Evolutionary conservation across 495 filamentous ascomycete genomes (phyloP).

Genomic region (Lentithecium fluviatile): DNA sequence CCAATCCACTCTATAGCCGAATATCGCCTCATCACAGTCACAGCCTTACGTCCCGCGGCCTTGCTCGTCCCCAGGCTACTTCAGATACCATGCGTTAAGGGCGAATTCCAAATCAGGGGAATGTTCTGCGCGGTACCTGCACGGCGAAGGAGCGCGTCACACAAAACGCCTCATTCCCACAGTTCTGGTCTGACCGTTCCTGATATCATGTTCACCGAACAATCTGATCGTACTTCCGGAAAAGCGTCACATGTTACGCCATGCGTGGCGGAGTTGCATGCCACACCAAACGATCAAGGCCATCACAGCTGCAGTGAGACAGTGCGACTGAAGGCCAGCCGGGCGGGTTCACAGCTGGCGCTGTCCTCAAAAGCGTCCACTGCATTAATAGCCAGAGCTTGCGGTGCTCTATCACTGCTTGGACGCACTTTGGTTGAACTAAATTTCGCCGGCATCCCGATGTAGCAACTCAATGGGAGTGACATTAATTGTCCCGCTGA

Average conservation of each 20-base stretch:
- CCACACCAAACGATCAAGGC: neutral
- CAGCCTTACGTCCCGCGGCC: too few relatives aligned
- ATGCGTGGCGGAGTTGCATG: constrained; percentile 1
- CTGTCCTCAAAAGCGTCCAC: too few relatives aligned
- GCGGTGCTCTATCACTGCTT: too few relatives aligned
- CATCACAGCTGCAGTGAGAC: neutral
- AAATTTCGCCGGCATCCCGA: neutral
- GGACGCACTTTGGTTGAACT: neutral
- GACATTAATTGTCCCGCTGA: constrained; percentile 1
- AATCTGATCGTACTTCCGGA: neutral
- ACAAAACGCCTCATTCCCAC: constrained; percentile 22
- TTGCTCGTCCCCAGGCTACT: too few relatives aligned
- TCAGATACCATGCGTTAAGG: too few relatives aligned
- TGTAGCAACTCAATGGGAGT: constrained; percentile 1
- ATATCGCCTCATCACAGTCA: too few relatives aligned
- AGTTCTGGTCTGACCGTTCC: constrained; percentile 1
- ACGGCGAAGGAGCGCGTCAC: constrained; percentile 1
- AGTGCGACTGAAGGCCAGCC: neutral
- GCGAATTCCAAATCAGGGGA: constrained; percentile 4
- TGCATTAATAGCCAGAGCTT: too few relatives aligned
- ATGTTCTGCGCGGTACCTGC: neutral
- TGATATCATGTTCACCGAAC: constrained; percentile 1
- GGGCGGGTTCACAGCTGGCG: too few relatives aligned
- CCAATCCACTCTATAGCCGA: too few relatives aligned
- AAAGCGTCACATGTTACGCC: constrained; percentile 1